Conservation (phyloP, 495 filamentous ascomycete genomes). For the Talaromyces borbonicus region DNA sequence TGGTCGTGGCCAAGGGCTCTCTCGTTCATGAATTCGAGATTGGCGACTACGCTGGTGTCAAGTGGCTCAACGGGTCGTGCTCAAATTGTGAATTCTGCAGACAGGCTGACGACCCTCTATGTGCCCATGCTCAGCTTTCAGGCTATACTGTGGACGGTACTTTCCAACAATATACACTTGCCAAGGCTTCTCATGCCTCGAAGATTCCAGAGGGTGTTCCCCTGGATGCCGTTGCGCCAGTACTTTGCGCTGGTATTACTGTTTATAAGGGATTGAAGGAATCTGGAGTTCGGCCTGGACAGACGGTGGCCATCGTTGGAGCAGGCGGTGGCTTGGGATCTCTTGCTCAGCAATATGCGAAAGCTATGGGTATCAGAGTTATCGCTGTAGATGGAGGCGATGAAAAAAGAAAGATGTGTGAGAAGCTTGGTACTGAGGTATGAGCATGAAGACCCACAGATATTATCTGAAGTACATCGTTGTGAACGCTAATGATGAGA, state of each 20-base stretch:
- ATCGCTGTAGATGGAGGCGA: conserved; percentile 74
- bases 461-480: neutral
- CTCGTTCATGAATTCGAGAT: conserved; percentile 57
- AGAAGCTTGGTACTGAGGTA: conserved; percentile 52
- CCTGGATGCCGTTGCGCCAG: conserved; percentile 64
- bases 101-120: conserved; percentile 54
- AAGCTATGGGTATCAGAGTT: conserved; percentile 72
- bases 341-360: conserved; percentile 77
- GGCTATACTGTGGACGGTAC: conserved; percentile 68
- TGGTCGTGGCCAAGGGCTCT: conserved; percentile 64
- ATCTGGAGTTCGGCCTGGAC: conserved; percentile 59
- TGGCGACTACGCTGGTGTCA: conserved; percentile 64
- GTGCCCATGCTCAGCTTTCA: conserved; percentile 51
- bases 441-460: neutral
- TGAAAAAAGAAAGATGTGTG: conserved; percentile 63
- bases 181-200: conserved; percentile 66
- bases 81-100: conserved; percentile 61
- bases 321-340: conserved; percentile 81
- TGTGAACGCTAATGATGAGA: neutral
- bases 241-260: conserved; percentile 83
- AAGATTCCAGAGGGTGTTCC: conserved; percentile 58
- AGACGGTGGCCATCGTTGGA: conserved; percentile 78
- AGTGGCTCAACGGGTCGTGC: conserved; percentile 73
- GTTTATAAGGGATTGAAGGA: conserved; percentile 92
- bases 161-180: conserved; percentile 78